Percentiles rank a stretch among this genome's conserved stretches.
These are phyloP conservation scores for Kwoniella dendrophila DNA, from an alignment of 768 basidiomycete species.

Conservation along the genomic window DNA sequence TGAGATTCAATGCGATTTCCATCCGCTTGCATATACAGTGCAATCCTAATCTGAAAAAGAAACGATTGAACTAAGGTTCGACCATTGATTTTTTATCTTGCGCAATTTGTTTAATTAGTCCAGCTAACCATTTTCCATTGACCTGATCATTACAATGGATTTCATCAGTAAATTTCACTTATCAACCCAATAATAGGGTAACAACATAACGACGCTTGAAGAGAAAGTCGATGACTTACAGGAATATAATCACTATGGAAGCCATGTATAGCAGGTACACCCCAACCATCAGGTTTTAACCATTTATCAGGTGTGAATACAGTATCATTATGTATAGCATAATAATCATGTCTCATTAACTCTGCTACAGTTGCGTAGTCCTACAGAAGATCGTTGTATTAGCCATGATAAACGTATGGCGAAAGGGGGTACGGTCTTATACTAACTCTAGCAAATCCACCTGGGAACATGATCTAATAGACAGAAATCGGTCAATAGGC, in stretches of 20 bases:
- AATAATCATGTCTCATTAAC: slow-evolving; percentile 44
- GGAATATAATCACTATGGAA: slow-evolving; percentile 29
- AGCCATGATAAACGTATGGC: background rate
- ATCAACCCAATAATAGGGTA: too few relatives aligned
- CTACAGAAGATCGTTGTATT: slow-evolving; percentile 12
- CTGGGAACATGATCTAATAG: slow-evolving; percentile 36
- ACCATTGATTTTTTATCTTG: slow-evolving; percentile 13
- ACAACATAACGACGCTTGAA: too few relatives aligned
- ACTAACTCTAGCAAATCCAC: slow-evolving; percentile 45
- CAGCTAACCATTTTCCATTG: slow-evolving; percentile 24
- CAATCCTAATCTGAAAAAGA: too few relatives aligned
- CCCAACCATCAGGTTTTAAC: slow-evolving; percentile 29
- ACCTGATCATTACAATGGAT: slow-evolving; percentile 2
- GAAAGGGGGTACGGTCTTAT: background rate
- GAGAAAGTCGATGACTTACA: slow-evolving; percentile 16
- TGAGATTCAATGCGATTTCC: too few relatives aligned
- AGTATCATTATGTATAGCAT: slow-evolving; percentile 38
- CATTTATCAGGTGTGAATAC: slow-evolving; percentile 29
- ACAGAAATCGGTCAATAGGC: background rate
- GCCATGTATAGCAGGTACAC: slow-evolving; percentile 22
- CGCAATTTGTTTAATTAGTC: slow-evolving; percentile 16
- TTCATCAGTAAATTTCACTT: background rate
- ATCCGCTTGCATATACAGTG: too few relatives aligned
- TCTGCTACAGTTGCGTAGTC: slow-evolving; percentile 42
- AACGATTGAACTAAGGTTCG: slow-evolving; percentile 20